These are phyloP conservation scores for Salinomyces thailandicus DNA, from an alignment of 2,329 filamentous ascomycete species.

Conservation along the genomic window DNA sequence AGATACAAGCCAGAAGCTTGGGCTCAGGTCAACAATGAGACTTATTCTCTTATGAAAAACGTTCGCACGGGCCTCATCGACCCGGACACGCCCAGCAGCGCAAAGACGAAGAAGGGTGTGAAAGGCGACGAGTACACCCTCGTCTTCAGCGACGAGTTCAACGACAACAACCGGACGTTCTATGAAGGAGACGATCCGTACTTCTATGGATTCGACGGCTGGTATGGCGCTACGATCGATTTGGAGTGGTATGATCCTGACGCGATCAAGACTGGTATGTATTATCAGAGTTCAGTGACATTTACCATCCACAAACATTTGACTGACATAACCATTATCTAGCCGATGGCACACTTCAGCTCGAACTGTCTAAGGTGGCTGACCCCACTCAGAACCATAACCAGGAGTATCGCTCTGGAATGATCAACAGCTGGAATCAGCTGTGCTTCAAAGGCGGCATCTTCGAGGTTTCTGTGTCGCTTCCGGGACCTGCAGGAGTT, in stretches of 20 bases:
- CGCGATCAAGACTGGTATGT: slow-evolving; percentile 37
- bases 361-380: slow-evolving; percentile 25
- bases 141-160: slow-evolving; percentile 50
- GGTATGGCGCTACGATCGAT: slow-evolving; percentile 45
- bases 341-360: slow-evolving; percentile 35
- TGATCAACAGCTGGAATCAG: slow-evolving; percentile 45
- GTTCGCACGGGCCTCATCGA: slow-evolving; percentile 41
- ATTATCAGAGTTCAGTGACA: no score
- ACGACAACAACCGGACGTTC: slow-evolving; percentile 42
- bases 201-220: slow-evolving; percentile 43
- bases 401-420: slow-evolving; percentile 39
- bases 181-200: slow-evolving; percentile 49
- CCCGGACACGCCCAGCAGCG: slow-evolving; percentile 40
- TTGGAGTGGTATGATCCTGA: slow-evolving; percentile 44
- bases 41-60: slow-evolving; percentile 39
- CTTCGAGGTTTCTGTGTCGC: slow-evolving; percentile 42
- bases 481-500: slow-evolving; percentile 41
- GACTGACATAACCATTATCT: no score
- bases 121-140: slow-evolving; percentile 38
- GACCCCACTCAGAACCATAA: slow-evolving; percentile 38
- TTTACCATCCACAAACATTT: no score
- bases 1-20: slow-evolving; percentile 25
- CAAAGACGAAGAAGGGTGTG: slow-evolving; percentile 36
- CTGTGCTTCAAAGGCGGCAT: slow-evolving; percentile 46
- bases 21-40: slow-evolving; percentile 39